Base-by-base conservation (phyloP, 2,329 filamentous ascomycete genomes). In the Dactylellina cionopaga region DNA sequence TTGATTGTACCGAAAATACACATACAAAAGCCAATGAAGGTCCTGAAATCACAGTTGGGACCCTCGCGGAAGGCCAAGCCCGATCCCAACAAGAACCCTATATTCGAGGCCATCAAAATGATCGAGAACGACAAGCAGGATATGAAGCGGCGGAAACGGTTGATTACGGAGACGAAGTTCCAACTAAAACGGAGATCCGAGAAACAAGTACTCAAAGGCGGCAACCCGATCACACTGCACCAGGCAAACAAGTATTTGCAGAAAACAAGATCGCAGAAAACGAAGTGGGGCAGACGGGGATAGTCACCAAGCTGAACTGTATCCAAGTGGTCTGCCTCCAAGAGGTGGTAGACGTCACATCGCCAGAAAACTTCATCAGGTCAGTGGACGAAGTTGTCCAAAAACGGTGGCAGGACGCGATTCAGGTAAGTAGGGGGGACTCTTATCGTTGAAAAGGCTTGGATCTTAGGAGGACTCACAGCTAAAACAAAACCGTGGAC, bases 251-350 rank as follows among this genome's bases (percentile, higher is more conserved):
- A 37, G 15, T 6, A 3, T 15, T 10, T n/a, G n/a, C 5, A 22
- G 49, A 54, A 10, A 3, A 29, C 10, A 17, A 31, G 22, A 56
- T 25, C 4, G 13, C 2, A 27, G 29, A 24, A 43, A 19, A 43
- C 11, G 9, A 27, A 58, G 6, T 24, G 17, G 24, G 5, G 10
- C 19, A 44, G 27, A 41, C 7, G 11, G 6, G 25, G 25, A 11
- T 13, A 5, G 11, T 17, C 41, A 43, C 10, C 35, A 25, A 39
- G 33, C 46, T 27, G 31, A 60, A 55, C 19, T 65, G 90, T 1
- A 85, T 99, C 13, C 99, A 98, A 78, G 91, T 93, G 0, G 83
- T 99, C 5, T 94, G 92, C 0, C 81, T 99, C 62, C 95, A 99
- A 79, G 95, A 99, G 81, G 88, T 98, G 24, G 90, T 97, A 9